These are phyloP conservation scores for Venturia nashicola DNA, from an alignment of 2,329 filamentous ascomycete genomes.

Conservation along the genomic window DNA sequence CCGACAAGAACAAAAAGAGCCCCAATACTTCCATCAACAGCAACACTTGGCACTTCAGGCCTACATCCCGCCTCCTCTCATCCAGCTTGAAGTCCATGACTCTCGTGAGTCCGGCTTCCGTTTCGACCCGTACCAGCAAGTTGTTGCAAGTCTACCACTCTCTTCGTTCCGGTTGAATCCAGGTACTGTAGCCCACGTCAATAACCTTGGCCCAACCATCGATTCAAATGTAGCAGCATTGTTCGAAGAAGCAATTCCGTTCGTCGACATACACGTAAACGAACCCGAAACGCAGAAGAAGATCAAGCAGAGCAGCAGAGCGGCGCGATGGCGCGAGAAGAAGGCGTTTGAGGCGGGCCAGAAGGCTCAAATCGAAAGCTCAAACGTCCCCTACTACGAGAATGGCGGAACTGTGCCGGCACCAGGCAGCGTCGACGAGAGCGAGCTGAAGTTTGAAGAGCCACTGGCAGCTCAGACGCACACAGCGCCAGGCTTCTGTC, in stretches of 20 bases:
- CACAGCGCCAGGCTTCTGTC: neutral
- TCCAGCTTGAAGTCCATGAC: neutral
- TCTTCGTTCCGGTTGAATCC: neutral
- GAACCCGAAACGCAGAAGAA: neutral
- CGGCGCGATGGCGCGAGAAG: neutral
- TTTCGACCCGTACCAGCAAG: neutral
- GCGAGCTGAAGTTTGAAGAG: neutral
- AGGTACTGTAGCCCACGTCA: neutral
- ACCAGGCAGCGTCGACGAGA: neutral
- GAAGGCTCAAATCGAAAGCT: neutral
- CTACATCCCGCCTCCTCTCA: neutral
- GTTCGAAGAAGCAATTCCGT: neutral
- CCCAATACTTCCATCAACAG: neutral
- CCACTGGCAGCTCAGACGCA: neutral
- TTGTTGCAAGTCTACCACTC: neutral
- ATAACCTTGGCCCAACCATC: neutral
- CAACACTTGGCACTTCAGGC: neutral
- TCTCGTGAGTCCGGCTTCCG: neutral
- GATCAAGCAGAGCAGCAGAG: neutral
- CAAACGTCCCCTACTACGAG: neutral
- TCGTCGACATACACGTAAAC: neutral
- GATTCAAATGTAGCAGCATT: neutral
- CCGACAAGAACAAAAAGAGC: neutral
- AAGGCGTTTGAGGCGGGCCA: neutral
- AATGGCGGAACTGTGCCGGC: neutral